Conservation (phyloP, 441 rosid genomes). For the Gossypium schwendimanii region DNA sequence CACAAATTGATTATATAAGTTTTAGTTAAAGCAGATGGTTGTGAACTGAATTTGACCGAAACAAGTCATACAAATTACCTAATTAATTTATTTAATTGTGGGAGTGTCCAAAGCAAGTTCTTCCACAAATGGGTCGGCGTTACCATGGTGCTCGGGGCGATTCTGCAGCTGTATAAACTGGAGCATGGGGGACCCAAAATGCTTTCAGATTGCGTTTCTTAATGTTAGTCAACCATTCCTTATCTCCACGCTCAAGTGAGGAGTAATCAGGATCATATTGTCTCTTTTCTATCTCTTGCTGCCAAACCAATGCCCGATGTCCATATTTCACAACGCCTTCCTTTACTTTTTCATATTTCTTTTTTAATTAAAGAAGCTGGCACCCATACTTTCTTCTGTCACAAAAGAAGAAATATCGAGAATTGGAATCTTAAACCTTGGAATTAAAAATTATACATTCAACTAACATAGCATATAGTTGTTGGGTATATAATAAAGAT, state of each 20-base stretch:
- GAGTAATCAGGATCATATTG: neutral
- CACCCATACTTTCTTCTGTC: neutral
- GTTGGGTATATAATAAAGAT: neutral
- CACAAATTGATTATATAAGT: too few species aligned
- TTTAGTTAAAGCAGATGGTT: too few species aligned
- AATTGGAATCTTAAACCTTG: neutral
- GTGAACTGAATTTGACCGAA: too few species aligned
- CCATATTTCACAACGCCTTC: neutral
- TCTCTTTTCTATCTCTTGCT: neutral
- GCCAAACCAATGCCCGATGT: neutral
- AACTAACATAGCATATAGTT: neutral
- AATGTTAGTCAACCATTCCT: neutral
- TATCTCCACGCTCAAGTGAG: neutral
- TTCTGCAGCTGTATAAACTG: neutral
- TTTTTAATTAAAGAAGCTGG: neutral
- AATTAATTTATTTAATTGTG: too few species aligned
- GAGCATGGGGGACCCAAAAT: neutral
- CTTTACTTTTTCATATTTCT: neutral
- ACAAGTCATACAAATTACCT: too few species aligned
- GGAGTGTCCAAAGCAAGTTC: too few species aligned
- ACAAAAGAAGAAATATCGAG: too few species aligned
- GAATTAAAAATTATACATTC: neutral
- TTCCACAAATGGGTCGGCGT: too few species aligned
- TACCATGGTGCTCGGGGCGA: too few species aligned
- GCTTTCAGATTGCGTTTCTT: neutral